These are phyloP conservation scores for Penicillium paradoxum DNA, from an alignment of 495 filamentous ascomycete species.

Conservation along the genomic window DNA sequence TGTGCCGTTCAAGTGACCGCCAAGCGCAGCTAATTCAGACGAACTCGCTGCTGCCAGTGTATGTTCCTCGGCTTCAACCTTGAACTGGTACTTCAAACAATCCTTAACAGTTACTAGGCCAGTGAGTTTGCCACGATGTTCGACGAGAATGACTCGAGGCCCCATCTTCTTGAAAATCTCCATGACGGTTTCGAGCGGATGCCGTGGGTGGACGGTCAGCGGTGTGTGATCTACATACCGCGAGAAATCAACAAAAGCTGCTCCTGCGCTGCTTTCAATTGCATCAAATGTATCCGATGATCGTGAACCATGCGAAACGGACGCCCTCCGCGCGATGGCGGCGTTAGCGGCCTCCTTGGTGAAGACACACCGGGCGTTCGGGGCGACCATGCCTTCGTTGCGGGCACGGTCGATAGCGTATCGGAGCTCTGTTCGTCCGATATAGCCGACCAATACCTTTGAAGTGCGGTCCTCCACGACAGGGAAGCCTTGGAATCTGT, in stretches of 20 bases:
- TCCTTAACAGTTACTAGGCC: slow-evolving; percentile 96
- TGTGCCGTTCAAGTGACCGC: slow-evolving; percentile 26
- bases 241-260: slow-evolving; percentile 71
- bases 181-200: slow-evolving; percentile 96
- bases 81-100: slow-evolving; percentile 96
- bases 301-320: slow-evolving; percentile 18
- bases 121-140: slow-evolving; percentile 74
- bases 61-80: slow-evolving; percentile 85
- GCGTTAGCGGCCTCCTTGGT: slow-evolving; percentile 53
- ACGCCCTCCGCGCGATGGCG: slow-evolving; percentile 32
- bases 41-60: slow-evolving; percentile 44
- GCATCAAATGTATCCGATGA: slow-evolving; percentile 61
- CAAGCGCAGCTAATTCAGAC: slow-evolving; percentile 36
- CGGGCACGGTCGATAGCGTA: slow-evolving; percentile 89
- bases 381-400: slow-evolving; percentile 62
- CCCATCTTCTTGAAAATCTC: slow-evolving; percentile 99
- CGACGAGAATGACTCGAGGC: slow-evolving; percentile 87
- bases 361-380: slow-evolving; percentile 75
- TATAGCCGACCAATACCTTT: slow-evolving; percentile 80
- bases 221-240: slow-evolving; percentile 88
- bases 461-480: slow-evolving; percentile 72
- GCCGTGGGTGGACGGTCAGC: slow-evolving; percentile 82
- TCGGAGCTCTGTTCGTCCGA: slow-evolving; percentile 87
- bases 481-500: slow-evolving; percentile 92
- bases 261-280: slow-evolving; percentile 52